These are phyloP conservation scores for Chiua virens DNA, from an alignment of 768 basidiomycete genomes.

Conservation along the genomic window DNA sequence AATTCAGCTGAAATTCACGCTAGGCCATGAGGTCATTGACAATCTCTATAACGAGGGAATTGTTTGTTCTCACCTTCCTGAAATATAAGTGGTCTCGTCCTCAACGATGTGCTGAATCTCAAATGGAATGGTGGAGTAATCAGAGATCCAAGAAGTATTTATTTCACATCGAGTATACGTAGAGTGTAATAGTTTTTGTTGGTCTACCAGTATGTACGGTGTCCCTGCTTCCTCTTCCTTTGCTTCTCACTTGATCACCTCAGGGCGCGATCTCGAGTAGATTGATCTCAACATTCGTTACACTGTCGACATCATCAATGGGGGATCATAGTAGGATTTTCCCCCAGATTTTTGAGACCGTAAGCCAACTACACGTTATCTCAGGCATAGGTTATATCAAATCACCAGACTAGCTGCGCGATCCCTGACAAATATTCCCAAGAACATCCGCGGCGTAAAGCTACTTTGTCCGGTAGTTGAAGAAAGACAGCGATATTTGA, in stretches of 20 bases:
- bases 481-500: conserved; percentile 22
- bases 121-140: conserved; percentile 10
- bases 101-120: conserved; percentile 34
- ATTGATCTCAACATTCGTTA: conserved; percentile 27
- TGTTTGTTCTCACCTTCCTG: conserved; percentile 33
- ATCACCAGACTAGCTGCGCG: too few species aligned
- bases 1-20: too few species aligned
- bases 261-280: conserved; percentile 38
- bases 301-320: conserved; percentile 27
- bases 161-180: too few species aligned
- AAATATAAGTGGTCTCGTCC: conserved; percentile 41
- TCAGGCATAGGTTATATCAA: too few species aligned
- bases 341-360: too few species aligned
- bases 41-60: conserved; percentile 31
- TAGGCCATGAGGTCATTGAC: too few species aligned
- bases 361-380: too few species aligned
- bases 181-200: too few species aligned
- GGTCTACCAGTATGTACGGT: too few species aligned
- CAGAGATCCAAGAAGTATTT: conserved; percentile 32
- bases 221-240: too few species aligned
- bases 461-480: conserved; percentile 29
- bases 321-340: too few species aligned
- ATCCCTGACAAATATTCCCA: conserved; percentile 10
- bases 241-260: too few species aligned
- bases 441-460: conserved; percentile 6